phyloP scores from a whole-genome alignment of 1,284 basidiomycete species.

The Polyporus tsugae region DNA sequence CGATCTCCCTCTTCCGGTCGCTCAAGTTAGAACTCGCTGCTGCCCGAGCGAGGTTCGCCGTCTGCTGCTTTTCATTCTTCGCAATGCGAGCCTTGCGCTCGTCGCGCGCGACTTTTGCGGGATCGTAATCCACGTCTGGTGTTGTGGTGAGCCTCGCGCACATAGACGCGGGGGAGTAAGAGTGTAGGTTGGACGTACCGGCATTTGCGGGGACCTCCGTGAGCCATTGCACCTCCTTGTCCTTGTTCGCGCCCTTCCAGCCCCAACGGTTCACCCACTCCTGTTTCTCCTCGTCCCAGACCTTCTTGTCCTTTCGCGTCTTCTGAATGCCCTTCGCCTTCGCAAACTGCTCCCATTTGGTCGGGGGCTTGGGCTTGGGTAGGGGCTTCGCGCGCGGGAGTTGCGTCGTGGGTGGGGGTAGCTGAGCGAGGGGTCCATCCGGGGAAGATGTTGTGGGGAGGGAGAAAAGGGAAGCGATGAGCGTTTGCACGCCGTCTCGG shows the following conservation, averaged over 20 bases:
- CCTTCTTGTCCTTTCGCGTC: conserved; percentile 80
- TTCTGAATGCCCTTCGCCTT: conserved; percentile 94
- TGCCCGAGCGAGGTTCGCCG: conserved; percentile 81
- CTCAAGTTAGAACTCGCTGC: conserved; percentile 40
- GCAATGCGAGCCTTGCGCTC: conserved; percentile 83
- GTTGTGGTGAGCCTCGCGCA: conserved; percentile 15
- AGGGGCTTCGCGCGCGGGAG: conserved; percentile 93
- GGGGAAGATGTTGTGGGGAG: conserved; percentile 82
- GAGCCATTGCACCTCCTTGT: conserved; percentile 91
- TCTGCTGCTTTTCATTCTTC: conserved; percentile 87
- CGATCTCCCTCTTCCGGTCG: conserved; percentile 78
- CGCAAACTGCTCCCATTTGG: conserved; percentile 98
- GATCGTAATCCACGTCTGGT: conserved; percentile 80
- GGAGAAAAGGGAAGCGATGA: conserved; percentile 83
- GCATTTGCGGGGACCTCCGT: conserved; percentile 89
- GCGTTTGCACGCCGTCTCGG: conserved; percentile 86
- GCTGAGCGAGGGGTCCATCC: conserved; percentile 86
- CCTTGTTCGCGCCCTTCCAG: conserved; percentile 89
- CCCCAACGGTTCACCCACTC: conserved; percentile 97
- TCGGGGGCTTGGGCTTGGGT: conserved; percentile 91
- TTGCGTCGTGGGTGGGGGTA: conserved; percentile 79
- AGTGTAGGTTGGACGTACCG: conserved; percentile 59
- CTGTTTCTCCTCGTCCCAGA: conserved; percentile 95
- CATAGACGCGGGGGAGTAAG: neutral
- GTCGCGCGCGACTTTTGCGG: conserved; percentile 76